These are phyloP conservation scores for Creolimax fragrantissima DNA, from an alignment of 78 protist species.

Conservation along the genomic window DNA sequence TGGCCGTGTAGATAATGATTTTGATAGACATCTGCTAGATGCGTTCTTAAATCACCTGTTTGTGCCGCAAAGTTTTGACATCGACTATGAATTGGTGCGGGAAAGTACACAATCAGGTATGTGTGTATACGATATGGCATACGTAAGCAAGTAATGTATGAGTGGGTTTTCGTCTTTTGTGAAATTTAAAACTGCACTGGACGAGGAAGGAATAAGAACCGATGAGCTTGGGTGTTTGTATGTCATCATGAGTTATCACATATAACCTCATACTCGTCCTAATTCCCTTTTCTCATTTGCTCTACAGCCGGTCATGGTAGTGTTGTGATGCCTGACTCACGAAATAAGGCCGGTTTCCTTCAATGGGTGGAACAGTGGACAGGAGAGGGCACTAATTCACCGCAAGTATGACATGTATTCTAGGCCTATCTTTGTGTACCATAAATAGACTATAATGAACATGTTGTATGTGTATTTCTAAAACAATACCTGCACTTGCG, in stretches of 20 bases:
- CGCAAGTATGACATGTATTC: conserved; percentile 61
- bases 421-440: conserved; percentile 26
- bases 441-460: neutral
- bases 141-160: too few relatives aligned
- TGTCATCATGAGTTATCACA: too few relatives aligned
- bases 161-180: too few relatives aligned
- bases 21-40: conserved; percentile 68
- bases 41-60: conserved; percentile 66
- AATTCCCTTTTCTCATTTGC: neutral
- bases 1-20: conserved; percentile 88
- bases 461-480: neutral
- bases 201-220: too few relatives aligned
- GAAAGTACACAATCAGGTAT: neutral
- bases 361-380: conserved; percentile 48
- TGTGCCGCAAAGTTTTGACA: conserved; percentile 34
- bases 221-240: too few relatives aligned
- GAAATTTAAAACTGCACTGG: too few relatives aligned
- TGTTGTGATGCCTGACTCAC: conserved; percentile 50
- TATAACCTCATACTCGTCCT: too few relatives aligned
- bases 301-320: neutral
- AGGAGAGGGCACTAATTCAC: conserved; percentile 36
- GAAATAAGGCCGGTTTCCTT: conserved; percentile 32
- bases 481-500: neutral
- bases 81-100: neutral
- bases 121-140: too few relatives aligned